Evolutionary conservation across 805 yeast genomes (phyloP).

Genomic region (Blastobotrys chiropterorum): DNA sequence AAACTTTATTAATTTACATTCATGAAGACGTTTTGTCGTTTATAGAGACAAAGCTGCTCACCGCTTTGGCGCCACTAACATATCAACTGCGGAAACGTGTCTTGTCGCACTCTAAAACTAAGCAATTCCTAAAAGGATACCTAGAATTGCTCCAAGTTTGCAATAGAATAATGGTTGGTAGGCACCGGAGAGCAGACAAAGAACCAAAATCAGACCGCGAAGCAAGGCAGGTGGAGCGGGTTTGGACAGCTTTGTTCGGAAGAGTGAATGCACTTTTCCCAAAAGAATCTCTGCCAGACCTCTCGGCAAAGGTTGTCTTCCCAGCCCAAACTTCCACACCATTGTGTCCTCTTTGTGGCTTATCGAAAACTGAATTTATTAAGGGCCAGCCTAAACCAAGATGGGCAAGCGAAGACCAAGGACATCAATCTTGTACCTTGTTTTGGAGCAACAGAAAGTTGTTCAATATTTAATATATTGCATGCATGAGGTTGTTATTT

Average conservation of each 20-base stretch:
- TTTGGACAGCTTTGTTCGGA: constrained; percentile 16
- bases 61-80: constrained; percentile 16
- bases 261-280: constrained; percentile 16
- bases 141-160: constrained; percentile 18
- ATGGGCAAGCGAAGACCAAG: constrained; percentile 11
- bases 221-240: constrained; percentile 17
- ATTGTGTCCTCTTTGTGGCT: constrained; percentile 21
- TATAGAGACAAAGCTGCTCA: constrained; percentile 12
- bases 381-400: constrained; percentile 14
- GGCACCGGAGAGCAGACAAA: constrained; percentile 13
- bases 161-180: constrained; percentile 22
- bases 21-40: constrained; percentile 20
- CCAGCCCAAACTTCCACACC: constrained; percentile 3
- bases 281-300: constrained; percentile 9
- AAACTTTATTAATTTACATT: constrained; percentile 14
- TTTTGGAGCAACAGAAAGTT: constrained; percentile 15
- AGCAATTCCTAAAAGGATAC: constrained; percentile 17
- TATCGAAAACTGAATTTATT: constrained; percentile 19
- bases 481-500: background rate
- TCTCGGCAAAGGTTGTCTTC: constrained; percentile 12
- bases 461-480: background rate
- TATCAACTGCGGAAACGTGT: constrained; percentile 19
- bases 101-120: constrained; percentile 18
- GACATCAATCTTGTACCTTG: constrained; percentile 19
- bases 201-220: constrained; percentile 17